A percentile compares a stretch with the other conserved stretches of the same genome.
Conservation (phyloP, 441 rosid species). For the Pelargonium cotyledonis region DNA sequence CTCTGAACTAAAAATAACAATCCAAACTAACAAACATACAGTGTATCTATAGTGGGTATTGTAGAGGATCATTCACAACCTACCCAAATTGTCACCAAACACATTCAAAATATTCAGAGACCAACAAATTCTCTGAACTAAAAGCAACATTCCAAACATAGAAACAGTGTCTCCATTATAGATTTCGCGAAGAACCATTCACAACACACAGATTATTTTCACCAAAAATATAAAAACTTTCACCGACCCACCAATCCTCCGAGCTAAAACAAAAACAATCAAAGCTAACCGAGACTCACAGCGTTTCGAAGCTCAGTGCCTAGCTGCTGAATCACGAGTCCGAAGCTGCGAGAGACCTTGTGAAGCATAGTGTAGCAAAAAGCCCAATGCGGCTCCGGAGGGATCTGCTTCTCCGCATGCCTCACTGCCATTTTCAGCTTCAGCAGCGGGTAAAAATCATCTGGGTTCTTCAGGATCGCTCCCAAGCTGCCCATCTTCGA, state of each 20-base stretch:
- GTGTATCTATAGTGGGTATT: neutral
- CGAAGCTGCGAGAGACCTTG: conserved; percentile 87
- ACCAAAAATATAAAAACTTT: neutral
- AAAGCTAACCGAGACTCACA: conserved; percentile 34
- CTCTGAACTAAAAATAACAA: neutral
- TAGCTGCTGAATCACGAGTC: conserved; percentile 83
- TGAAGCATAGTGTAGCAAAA: conserved; percentile 84
- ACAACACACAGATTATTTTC: neutral
- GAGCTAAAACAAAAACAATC: neutral
- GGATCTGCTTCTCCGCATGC: conserved; percentile 85
- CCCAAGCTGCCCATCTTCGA: conserved; percentile 62
- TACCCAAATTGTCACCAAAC: neutral
- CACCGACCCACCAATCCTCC: neutral
- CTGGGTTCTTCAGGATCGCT: conserved; percentile 64
- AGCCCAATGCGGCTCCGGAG: conserved; percentile 79
- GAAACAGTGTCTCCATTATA: neutral
- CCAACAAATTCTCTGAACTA: neutral
- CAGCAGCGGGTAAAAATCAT: conserved; percentile 71
- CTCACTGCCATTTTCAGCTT: conserved; percentile 72
- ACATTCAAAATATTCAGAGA: neutral
- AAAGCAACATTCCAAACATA: neutral
- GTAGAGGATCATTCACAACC: conserved; percentile 2
- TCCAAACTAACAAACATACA: neutral
- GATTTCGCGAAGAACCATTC: neutral
- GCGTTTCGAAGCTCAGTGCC: conserved; percentile 73